These are phyloP conservation scores for Penstemon barbatus DNA, from an alignment of 257 asterid genomes.

Conservation along the genomic window DNA sequence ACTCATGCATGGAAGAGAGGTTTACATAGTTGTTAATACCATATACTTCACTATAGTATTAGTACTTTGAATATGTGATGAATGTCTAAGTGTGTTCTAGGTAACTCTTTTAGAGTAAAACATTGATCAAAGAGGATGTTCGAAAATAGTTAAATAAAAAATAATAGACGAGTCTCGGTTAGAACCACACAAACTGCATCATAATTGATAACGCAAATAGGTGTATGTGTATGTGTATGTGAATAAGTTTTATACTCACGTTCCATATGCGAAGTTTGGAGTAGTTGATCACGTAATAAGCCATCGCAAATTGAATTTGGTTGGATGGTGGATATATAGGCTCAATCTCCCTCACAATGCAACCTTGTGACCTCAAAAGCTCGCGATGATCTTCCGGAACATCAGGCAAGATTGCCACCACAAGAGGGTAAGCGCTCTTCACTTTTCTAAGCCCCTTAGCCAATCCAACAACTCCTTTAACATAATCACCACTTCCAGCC, in stretches of 20 bases:
- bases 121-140: too few species aligned
- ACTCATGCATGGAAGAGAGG: too few species aligned
- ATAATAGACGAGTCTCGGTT: too few species aligned
- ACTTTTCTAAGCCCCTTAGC: slow-evolving; percentile 62
- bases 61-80: too few species aligned
- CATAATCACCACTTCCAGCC: slow-evolving; percentile 60
- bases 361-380: slow-evolving; percentile 48
- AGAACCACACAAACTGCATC: too few species aligned
- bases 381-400: slow-evolving; percentile 61
- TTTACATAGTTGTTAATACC: too few species aligned
- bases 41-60: too few species aligned
- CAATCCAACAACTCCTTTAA: slow-evolving; percentile 58
- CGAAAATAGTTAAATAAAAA: too few species aligned
- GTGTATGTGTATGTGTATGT: too few species aligned
- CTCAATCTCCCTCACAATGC: slow-evolving; percentile 53
- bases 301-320: slow-evolving; percentile 58
- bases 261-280: slow-evolving; percentile 66
- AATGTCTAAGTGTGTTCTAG: too few species aligned
- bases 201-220: too few species aligned
- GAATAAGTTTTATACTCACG: slow-evolving; percentile 30
- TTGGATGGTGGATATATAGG: slow-evolving; percentile 52
- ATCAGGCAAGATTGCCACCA: slow-evolving; percentile 58
- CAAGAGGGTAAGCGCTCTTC: slow-evolving; percentile 56
- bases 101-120: too few species aligned
- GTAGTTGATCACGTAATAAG: slow-evolving; percentile 60